Evolutionary conservation across 306 rosid genomes (phyloP).

Genomic region (Canavalia ensiformis): DNA sequence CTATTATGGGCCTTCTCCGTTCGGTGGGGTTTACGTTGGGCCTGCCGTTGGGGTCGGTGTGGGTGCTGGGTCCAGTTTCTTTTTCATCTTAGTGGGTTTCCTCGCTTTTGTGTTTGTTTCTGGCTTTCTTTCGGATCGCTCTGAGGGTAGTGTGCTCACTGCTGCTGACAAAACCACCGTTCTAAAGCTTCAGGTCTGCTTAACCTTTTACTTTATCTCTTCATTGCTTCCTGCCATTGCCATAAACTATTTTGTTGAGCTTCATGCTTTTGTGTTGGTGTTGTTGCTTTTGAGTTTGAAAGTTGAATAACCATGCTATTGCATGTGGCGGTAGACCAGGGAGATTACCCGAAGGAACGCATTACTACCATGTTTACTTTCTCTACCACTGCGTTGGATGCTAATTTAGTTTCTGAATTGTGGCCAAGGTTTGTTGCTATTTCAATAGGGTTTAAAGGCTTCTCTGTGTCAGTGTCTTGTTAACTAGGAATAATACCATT

Average conservation of each 20-base stretch:
- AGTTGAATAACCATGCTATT: not conserved
- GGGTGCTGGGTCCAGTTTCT: constrained; percentile 89
- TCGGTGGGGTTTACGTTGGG: constrained; percentile 78
- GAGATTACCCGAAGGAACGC: too few species aligned
- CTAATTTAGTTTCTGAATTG: not conserved
- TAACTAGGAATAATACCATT: too few species aligned
- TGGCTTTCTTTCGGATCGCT: constrained; percentile 88
- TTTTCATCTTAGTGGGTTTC: constrained; percentile 77
- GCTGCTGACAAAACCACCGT: constrained; percentile 80
- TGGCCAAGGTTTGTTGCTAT: too few species aligned
- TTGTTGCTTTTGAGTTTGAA: not conserved
- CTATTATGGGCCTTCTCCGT: constrained; percentile 86
- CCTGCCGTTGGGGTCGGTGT: constrained; percentile 90
- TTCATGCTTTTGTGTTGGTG: not conserved
- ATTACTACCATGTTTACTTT: too few species aligned
- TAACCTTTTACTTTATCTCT: not conserved
- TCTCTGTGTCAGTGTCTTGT: not conserved
- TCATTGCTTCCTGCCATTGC: not conserved
- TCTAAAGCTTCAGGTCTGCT: constrained; percentile 85
- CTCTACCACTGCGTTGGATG: too few species aligned
- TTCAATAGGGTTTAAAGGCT: constrained; percentile 67
- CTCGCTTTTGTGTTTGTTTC: constrained; percentile 91
- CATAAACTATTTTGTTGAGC: not conserved
- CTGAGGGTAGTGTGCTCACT: constrained; percentile 82
- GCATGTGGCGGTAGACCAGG: too few species aligned